Evolutionary conservation across 805 yeast genomes (phyloP).

Genomic region (Ogataea angusta): DNA sequence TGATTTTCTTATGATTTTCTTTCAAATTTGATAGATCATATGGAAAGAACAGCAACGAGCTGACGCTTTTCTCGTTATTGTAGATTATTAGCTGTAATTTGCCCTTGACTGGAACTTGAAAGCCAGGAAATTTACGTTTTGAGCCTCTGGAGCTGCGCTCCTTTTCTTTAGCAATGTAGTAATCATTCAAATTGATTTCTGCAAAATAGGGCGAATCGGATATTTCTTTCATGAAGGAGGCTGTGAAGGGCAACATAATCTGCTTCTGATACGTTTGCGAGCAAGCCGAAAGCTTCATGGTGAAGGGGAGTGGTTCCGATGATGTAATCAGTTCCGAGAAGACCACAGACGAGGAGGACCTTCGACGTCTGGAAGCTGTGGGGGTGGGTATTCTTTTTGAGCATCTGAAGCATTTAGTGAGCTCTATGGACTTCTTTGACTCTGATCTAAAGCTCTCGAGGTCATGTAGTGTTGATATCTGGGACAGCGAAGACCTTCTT

Average conservation of each 20-base stretch:
- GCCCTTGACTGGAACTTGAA: conserved; percentile 25
- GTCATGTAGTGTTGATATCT: conserved; percentile 18
- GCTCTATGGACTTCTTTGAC: background rate
- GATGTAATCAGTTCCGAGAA: conserved; percentile 20
- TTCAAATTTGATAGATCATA: conserved; percentile 25
- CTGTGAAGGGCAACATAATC: conserved; percentile 24
- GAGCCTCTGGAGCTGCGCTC: conserved; percentile 3
- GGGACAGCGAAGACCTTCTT: conserved; percentile 26
- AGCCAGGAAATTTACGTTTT: conserved; percentile 31
- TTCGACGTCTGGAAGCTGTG: conserved; percentile 13
- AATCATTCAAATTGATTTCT: conserved; percentile 27
- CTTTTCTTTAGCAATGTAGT: conserved; percentile 22
- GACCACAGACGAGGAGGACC: conserved; percentile 24
- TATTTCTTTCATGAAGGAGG: conserved; percentile 19
- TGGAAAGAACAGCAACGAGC: conserved; percentile 25
- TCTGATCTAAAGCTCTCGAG: conserved; percentile 2
- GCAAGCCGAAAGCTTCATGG: conserved; percentile 26
- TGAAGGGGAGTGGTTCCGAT: conserved; percentile 26
- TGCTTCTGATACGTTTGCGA: conserved; percentile 10
- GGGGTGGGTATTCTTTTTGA: conserved; percentile 11
- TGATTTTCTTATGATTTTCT: conserved; percentile 27
- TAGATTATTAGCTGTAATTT: conserved; percentile 30
- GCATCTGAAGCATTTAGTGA: conserved; percentile 5
- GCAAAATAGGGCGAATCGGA: conserved; percentile 33
- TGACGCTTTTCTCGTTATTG: conserved; percentile 29